Evolutionary conservation across 345 rosid genomes (phyloP), one percentile per base, ranked within the genome.

Genomic region (Triadica sebifera): DNA sequence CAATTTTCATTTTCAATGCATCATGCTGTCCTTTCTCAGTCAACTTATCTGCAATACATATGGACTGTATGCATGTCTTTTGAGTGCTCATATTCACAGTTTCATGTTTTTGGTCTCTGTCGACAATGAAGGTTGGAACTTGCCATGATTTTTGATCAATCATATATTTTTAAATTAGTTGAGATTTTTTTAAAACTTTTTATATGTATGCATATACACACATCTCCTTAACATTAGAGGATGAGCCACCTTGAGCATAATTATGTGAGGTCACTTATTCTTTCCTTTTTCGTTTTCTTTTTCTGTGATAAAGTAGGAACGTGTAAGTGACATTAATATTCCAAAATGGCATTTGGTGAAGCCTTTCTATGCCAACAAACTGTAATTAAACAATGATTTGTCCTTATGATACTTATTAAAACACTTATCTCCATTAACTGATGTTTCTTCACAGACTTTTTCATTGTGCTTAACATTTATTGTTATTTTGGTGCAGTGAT

Each of bases 401-500:
- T 37, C 34, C 13, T 41, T 61, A 12, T 16, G 4, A 39, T 64
- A 17, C 20, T 10, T 12, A 25, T 12, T 47, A 57, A 46, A 39
- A 43, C 6, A 22, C 6, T 56, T 25, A 50, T 73, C 46, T 37
- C 38, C 39, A 38, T 8, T 63, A 39, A 24, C 2, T 37, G 17
- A 69, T 58, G 34, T 61, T 45, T 61, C 71, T 12, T 74, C 57
- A 24, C 0, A 58, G 43, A 57, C 24, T 57, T 74, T 20, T 51
- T 61, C 52, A 72, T 53, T 20, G 22, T 69, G 25, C 52, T 68
- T 80, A 57, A 80, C 43, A 20, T 15, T 47, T 20, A 17, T 20
- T 77, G 4, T 56, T 79, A 43, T 76, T 88, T 29, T 83, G 85
- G 75, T 90, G 87, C 91, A 95, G 98, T 86, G 99, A 95, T 85